These are phyloP conservation scores for Stachybotrys echinatus DNA, from an alignment of 2,329 filamentous ascomycete species.

Conservation along the genomic window DNA sequence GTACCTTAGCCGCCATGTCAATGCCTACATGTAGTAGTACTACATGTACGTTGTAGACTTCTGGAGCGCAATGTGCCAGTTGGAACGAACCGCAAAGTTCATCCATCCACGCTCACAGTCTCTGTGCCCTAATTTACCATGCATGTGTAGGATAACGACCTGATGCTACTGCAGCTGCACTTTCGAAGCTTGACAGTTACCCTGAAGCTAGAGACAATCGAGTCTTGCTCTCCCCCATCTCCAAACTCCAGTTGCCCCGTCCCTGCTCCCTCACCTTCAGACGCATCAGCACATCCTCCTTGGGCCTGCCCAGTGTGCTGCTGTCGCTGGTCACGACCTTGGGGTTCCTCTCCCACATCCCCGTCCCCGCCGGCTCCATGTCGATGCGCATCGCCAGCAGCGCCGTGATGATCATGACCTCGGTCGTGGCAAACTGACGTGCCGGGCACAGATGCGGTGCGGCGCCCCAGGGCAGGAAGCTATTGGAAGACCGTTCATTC, in stretches of 20 bases:
- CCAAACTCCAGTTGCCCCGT: slow-evolving; percentile 12
- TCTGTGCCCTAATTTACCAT: no score
- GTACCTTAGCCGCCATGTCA: no score
- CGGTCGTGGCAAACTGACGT: slow-evolving; percentile 19
- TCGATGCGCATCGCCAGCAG: slow-evolving; percentile 9
- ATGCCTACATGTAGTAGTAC: no score
- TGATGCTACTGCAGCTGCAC: no score
- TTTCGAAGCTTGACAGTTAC: background rate
- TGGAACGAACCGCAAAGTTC: no score
- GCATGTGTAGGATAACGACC: no score
- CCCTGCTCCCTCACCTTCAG: slow-evolving; percentile 6
- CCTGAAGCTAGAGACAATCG: slow-evolving; percentile 18
- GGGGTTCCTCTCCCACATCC: background rate
- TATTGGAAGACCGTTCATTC: background rate
- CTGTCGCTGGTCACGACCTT: no score
- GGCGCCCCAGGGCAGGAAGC: slow-evolving; percentile 18
- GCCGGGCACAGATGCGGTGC: slow-evolving; percentile 22
- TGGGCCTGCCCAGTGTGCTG: background rate
- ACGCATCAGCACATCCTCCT: slow-evolving; percentile 3
- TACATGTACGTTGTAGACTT: no score
- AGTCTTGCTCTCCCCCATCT: slow-evolving; percentile 17
- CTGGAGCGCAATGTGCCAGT: no score
- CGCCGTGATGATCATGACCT: slow-evolving; percentile 16
- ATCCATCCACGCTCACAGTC: no score
- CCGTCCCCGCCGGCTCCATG: slow-evolving; percentile 2